phyloP scores from a whole-genome alignment of 441 rosid genomes.

The Brassica hybrid region DNA sequence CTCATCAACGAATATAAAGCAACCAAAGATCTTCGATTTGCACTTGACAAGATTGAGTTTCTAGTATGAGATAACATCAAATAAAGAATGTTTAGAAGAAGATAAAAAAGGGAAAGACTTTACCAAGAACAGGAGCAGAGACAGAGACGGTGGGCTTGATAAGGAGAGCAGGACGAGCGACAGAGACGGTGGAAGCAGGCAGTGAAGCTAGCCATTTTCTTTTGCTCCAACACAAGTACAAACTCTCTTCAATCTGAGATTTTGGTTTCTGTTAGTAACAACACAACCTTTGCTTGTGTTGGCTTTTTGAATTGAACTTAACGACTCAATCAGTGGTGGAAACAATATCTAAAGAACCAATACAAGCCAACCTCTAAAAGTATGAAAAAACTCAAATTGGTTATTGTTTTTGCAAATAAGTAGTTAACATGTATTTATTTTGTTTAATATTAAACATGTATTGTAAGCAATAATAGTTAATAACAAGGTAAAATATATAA shows the following conservation, averaged over 20 bases:
- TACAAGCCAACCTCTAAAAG: slow-evolving; percentile 23
- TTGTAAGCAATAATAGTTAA: too few species aligned
- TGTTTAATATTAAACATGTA: too few species aligned
- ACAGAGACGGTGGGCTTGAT: slow-evolving; percentile 31
- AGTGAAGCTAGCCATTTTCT: slow-evolving; percentile 43
- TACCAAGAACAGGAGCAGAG: too few species aligned
- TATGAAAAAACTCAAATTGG: too few species aligned
- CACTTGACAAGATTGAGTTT: background rate
- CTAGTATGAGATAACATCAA: slow-evolving; percentile 16
- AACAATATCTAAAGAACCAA: slow-evolving; percentile 23
- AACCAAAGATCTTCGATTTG: slow-evolving; percentile 18
- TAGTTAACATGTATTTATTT: too few species aligned
- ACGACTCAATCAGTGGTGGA: slow-evolving; percentile 38
- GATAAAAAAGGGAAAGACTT: too few species aligned
- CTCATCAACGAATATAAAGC: background rate
- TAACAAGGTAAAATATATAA: too few species aligned
- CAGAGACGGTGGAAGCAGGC: slow-evolving; percentile 54
- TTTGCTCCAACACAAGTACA: slow-evolving; percentile 7
- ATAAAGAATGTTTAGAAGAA: background rate
- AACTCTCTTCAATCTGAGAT: slow-evolving; percentile 16
- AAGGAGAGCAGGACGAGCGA: slow-evolving; percentile 49
- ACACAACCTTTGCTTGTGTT: slow-evolving; percentile 19
- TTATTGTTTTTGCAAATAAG: too few species aligned
- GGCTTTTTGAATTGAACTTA: slow-evolving; percentile 25
- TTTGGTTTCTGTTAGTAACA: slow-evolving; percentile 34